A percentile compares a stretch with the other conserved stretches of the same genome.
Evolutionary conservation across 257 asterid genomes (phyloP).

Genomic region (Linaria vulgaris): DNA sequence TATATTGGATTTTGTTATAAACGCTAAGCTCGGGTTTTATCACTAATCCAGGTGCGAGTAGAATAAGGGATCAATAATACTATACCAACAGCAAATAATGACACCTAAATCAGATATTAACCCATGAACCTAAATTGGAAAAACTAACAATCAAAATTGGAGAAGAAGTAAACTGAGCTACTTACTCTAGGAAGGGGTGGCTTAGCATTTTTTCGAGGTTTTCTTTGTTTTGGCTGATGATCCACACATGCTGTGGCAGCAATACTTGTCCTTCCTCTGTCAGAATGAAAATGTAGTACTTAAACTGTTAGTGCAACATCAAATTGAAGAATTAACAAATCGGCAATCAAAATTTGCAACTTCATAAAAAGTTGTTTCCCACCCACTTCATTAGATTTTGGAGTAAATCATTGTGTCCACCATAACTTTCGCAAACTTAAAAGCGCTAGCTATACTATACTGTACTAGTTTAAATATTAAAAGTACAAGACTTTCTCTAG

Average conservation of each 20-base stretch:
- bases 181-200: constrained; percentile 88
- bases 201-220: constrained; percentile 62
- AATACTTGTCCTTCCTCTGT: constrained; percentile 93
- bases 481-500: no score
- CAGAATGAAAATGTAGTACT: constrained; percentile 20
- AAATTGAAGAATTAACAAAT: no score
- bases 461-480: no score
- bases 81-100: background rate
- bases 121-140: background rate
- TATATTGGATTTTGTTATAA: constrained; percentile 2
- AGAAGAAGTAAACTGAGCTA: constrained; percentile 13
- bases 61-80: background rate
- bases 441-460: background rate
- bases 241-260: constrained; percentile 59
- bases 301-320: constrained; percentile 14
- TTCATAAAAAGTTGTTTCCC: background rate
- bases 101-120: constrained; percentile 3
- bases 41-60: constrained; percentile 12
- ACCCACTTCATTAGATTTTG: no score
- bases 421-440: background rate
- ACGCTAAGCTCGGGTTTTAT: background rate
- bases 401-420: background rate
- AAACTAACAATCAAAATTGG: constrained; percentile 15
- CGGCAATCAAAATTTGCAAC: background rate
- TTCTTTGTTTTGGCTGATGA: constrained; percentile 53